These are phyloP conservation scores for Fragaria iinumae DNA, from an alignment of 306 rosid genomes.

Conservation along the genomic window DNA sequence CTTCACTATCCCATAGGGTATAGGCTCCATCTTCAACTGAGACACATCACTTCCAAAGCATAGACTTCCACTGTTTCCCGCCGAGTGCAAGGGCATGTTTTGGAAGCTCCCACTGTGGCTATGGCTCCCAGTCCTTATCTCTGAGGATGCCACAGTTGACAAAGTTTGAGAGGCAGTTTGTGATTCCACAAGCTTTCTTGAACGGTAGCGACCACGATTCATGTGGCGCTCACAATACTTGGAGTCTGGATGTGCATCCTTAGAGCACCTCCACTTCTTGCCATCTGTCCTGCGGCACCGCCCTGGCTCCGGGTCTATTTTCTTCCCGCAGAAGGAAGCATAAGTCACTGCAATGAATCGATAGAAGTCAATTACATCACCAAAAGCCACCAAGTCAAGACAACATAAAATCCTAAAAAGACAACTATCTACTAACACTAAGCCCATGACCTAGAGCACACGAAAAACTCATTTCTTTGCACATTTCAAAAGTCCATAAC, in stretches of 20 bases:
- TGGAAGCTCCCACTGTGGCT: constrained; percentile 36
- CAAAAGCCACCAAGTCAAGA: not conserved
- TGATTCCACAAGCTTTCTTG: constrained; percentile 96
- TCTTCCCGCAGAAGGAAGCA: constrained; percentile 61
- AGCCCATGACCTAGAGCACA: too few species aligned
- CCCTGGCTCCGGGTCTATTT: constrained; percentile 79
- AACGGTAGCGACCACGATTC: constrained; percentile 82
- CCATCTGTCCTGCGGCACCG: constrained; percentile 82
- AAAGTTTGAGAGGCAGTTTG: constrained; percentile 43
- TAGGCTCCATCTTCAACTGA: constrained; percentile 20
- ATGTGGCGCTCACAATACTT: constrained; percentile 83
- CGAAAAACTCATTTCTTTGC: too few species aligned
- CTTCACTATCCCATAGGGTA: constrained; percentile 19
- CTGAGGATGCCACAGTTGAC: constrained; percentile 42
- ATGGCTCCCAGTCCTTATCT: constrained; percentile 23
- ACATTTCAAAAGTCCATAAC: not conserved
- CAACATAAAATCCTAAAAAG: not conserved
- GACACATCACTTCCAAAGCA: constrained; percentile 19
- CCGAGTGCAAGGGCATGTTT: constrained; percentile 23
- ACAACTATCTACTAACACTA: not conserved
- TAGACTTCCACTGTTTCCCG: constrained; percentile 3
- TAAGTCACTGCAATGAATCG: constrained; percentile 48
- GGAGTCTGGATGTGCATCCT: constrained; percentile 70
- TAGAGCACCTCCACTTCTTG: constrained; percentile 77
- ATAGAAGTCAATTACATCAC: not conserved